Conservation (phyloP, 2,329 filamentous ascomycete genomes). For the Trichoderma breve region DNA sequence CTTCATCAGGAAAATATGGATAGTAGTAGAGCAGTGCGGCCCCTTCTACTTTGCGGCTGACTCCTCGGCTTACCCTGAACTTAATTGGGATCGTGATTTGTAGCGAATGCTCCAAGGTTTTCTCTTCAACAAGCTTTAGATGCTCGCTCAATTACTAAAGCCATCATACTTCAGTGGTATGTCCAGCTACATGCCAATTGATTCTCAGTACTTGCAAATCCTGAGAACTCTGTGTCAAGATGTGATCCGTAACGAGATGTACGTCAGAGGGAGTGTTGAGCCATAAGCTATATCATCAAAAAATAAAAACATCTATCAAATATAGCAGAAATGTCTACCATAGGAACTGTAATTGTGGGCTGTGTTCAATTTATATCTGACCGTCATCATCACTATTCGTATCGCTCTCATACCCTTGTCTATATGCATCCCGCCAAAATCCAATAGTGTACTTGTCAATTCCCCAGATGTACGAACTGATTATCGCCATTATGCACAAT, state of each 20-base stretch:
- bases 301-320: no score
- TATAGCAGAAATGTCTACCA: no score
- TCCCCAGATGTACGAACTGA: not conserved
- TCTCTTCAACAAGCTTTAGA: not conserved
- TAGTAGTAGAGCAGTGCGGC: not conserved
- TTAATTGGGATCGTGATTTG: not conserved
- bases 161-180: not conserved
- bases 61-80: not conserved
- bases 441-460: not conserved
- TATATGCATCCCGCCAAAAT: not conserved
- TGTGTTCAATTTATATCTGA: not conserved
- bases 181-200: rapidly evolving
- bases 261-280: no score
- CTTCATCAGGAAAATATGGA: not conserved
- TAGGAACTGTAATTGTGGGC: rapidly evolving
- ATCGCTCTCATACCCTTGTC: not conserved
- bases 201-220: not conserved
- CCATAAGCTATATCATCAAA: no score
- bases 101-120: not conserved
- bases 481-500: not conserved
- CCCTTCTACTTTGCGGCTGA: not conserved
- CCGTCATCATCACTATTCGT: not conserved
- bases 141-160: not conserved
- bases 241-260: no score
- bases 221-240: no score